Evolutionary conservation across 352 stramenopile genomes (phyloP).

Genomic region (Phytophthora hibernalis): DNA sequence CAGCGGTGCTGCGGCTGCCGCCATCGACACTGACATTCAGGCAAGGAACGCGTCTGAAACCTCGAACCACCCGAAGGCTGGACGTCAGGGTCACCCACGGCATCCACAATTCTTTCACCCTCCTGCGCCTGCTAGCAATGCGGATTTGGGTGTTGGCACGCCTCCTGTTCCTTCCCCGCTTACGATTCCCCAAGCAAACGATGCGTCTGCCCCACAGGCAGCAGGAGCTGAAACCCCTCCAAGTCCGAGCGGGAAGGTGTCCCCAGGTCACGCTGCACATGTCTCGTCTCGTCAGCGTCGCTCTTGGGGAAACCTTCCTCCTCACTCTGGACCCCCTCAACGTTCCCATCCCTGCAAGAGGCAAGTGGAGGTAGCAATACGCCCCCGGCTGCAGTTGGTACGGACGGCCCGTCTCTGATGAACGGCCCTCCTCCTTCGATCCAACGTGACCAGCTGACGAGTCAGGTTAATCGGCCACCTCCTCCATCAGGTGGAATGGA

Average conservation of each 20-base stretch:
- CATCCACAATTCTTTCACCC: constrained; percentile 46
- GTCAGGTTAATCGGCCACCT: constrained; percentile 5
- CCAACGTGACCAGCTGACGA: constrained; percentile 5
- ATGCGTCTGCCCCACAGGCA: background rate
- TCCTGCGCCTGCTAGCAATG: constrained; percentile 19
- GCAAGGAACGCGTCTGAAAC: constrained; percentile 9
- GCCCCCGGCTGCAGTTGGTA: background rate
- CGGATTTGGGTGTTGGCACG: constrained; percentile 13
- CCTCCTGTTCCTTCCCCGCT: constrained; percentile 1
- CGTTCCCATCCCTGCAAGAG: constrained; percentile 13
- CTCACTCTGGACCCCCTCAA: constrained; percentile 7
- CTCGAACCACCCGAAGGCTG: constrained; percentile 20
- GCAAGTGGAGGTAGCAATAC: constrained; percentile 1
- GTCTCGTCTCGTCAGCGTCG: constrained; percentile 12
- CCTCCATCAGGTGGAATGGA: constrained; percentile 9
- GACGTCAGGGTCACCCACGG: constrained; percentile 32
- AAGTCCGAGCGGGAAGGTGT: constrained; percentile 6
- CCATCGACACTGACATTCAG: background rate
- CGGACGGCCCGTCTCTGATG: constrained; percentile 7
- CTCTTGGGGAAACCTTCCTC: constrained; percentile 16
- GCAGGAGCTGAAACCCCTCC: background rate
- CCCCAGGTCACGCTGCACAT: background rate
- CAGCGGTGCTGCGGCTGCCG: background rate
- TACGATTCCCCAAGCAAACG: constrained; percentile 5
- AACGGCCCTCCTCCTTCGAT: constrained; percentile 12